These are phyloP conservation scores for Suhomyces faveliae DNA, from an alignment of 805 yeast genomes.

Conservation along the genomic window DNA sequence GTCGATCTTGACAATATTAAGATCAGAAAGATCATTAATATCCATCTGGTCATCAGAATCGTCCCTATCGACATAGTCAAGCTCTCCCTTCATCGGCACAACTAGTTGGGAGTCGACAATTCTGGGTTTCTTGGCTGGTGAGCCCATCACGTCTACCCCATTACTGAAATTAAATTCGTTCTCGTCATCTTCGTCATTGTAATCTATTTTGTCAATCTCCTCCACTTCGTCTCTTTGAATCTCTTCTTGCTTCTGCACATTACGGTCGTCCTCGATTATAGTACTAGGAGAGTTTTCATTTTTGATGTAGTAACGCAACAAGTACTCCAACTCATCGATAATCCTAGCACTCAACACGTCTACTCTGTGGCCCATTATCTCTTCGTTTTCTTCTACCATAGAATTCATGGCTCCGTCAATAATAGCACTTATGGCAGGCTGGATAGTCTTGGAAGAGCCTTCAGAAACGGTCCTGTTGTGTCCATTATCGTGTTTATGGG, in stretches of 20 bases:
- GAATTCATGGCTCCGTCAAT: slow-evolving; percentile 1
- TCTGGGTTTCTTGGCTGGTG: slow-evolving; percentile 16
- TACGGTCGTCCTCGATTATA: slow-evolving; percentile 19
- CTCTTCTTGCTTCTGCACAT: neutral
- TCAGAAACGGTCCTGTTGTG: neutral
- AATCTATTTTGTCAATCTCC: slow-evolving; percentile 8
- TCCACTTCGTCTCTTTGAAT: slow-evolving; percentile 8
- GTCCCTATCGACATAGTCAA: slow-evolving; percentile 11
- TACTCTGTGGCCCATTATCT: slow-evolving; percentile 37
- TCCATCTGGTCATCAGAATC: slow-evolving; percentile 23
- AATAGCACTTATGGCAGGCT: neutral
- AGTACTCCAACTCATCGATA: slow-evolving; percentile 62
- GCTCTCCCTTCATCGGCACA: slow-evolving; percentile 6
- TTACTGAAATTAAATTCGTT: slow-evolving; percentile 5
- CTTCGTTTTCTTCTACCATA: slow-evolving; percentile 12
- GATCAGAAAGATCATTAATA: slow-evolving; percentile 38
- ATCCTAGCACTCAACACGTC: slow-evolving; percentile 72
- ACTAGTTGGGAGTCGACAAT: neutral
- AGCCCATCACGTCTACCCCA: slow-evolving; percentile 12
- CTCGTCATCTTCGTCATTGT: neutral
- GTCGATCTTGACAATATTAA: slow-evolving; percentile 39
- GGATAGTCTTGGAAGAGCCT: neutral
- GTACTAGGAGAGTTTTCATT: slow-evolving; percentile 15
- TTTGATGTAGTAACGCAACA: slow-evolving; percentile 45
- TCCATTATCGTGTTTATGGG: neutral